Conservation (phyloP, 805 yeast species). For the Dipodascus albidus region DNA sequence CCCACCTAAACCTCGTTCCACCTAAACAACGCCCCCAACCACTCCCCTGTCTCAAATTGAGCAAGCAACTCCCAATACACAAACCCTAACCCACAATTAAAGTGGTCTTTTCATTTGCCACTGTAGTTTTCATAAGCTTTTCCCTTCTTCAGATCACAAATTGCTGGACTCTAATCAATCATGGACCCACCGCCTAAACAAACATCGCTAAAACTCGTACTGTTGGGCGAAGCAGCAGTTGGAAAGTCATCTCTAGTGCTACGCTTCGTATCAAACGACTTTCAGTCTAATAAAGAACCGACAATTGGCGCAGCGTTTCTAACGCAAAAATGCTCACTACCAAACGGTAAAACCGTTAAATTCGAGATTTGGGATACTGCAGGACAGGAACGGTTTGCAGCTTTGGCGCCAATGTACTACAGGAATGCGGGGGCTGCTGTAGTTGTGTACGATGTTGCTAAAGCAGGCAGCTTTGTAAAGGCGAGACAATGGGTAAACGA, state of each 20-base stretch:
- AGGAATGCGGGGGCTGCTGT: constrained; percentile 95
- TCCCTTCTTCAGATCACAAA: too few species aligned
- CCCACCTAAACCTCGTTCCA: not conserved
- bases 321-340: constrained; percentile 85
- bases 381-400: constrained; percentile 94
- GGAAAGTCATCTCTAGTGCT: constrained; percentile 90
- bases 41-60: too few species aligned
- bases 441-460: constrained; percentile 91
- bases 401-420: constrained; percentile 94
- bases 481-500: constrained; percentile 98
- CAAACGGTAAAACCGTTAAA: constrained; percentile 67
- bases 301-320: constrained; percentile 97
- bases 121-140: not conserved
- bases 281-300: constrained; percentile 95
- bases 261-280: constrained; percentile 87
- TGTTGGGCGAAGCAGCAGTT: constrained; percentile 95
- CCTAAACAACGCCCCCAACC: not conserved
- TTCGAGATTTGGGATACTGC: constrained; percentile 76
- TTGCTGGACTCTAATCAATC: too few species aligned
- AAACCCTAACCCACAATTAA: not conserved
- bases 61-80: too few species aligned
- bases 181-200: constrained; percentile 30
- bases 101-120: not conserved
- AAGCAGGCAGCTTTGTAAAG: constrained; percentile 87
- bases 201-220: constrained; percentile 77